Base-by-base conservation (phyloP, 257 asterid genomes). In the Hygrophila difformis region DNA sequence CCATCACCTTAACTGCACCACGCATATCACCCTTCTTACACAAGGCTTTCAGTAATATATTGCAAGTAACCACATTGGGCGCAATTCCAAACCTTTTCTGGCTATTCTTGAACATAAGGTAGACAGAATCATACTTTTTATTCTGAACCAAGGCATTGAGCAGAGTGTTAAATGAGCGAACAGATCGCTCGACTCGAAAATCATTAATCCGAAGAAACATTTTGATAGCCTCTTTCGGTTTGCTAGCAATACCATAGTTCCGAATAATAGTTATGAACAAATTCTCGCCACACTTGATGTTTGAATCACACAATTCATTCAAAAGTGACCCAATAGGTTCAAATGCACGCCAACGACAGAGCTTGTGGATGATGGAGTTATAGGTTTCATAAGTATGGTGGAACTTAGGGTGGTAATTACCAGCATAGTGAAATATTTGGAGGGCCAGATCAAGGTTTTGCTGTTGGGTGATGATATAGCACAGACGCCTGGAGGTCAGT, bases 11-110 rank as follows among this genome's bases (percentile, higher is more conserved):
- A 41, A 72, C 55, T 4, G 92, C 91, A 71, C 79, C 70, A 53
- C 63, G 72, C 31, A 79, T 45, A 48, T 85, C 88, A 44, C 59
- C 60, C 60, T 79, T 85, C 60, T 72, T 89, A 60, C 98, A 77
- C 54, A 85, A 54, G 16, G 92, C 96, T 63, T 85, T 82, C 14
- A 89, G 43, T 77, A 89, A 48, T 39, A 89, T 82, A 53, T 89
- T 85, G 73, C 93, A 79, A 41, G 93, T 82, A 55, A 72, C 59
- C 65, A 89, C 88, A 67, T 83, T 78, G 8, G 96, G 96, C 61
- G 75, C 38, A 19, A 85, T 74, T 31, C 35, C 71, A 49, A 85
- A 82, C 76, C 62, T 78, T 15, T 68, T 76, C 51, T 55, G 71
- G 53, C 88, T 65, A 41, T 63, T 82, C 61, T 80, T 89, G 59